Evolutionary conservation across 208 protist genomes (phyloP).

Genomic region (Sergeia podlipaevii): DNA sequence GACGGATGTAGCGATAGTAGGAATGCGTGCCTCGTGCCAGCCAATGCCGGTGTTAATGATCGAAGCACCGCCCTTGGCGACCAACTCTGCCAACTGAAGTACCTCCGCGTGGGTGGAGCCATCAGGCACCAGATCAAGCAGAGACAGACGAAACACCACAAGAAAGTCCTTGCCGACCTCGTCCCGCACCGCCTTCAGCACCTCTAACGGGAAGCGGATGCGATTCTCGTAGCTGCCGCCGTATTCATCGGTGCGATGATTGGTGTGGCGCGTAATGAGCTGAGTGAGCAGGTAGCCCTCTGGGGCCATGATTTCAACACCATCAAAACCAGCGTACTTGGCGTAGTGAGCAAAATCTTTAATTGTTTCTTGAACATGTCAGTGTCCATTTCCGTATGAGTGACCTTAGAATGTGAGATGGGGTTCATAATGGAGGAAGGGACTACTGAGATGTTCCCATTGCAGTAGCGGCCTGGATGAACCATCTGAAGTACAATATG

Average conservation of each 20-base stretch:
- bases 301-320: constrained; percentile 87
- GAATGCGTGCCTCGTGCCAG: constrained; percentile 89
- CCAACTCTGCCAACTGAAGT: constrained; percentile 50
- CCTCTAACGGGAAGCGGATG: constrained; percentile 73
- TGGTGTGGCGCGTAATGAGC: constrained; percentile 71
- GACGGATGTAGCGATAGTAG: constrained; percentile 83
- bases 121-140: constrained; percentile 81
- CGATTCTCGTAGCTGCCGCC: constrained; percentile 82
- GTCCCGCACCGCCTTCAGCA: constrained; percentile 50
- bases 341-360: constrained; percentile 49
- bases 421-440: constrained; percentile 47
- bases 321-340: constrained; percentile 80
- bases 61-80: constrained; percentile 51
- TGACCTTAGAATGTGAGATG: constrained; percentile 29
- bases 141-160: constrained; percentile 82
- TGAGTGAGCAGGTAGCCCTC: constrained; percentile 90
- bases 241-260: constrained; percentile 86
- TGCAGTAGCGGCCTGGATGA: constrained; percentile 68
- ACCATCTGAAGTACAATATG: constrained; percentile 88
- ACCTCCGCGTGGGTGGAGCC: constrained; percentile 72
- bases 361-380: constrained; percentile 53
- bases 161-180: constrained; percentile 76
- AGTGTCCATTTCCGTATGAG: constrained; percentile 40
- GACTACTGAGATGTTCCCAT: constrained; percentile 44
- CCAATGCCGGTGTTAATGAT: constrained; percentile 91